Percentiles rank a stretch among this genome's conserved stretches.
phyloP scores from a whole-genome alignment of 148 eudicot genomes.

The Rhododendron mucronatum region DNA sequence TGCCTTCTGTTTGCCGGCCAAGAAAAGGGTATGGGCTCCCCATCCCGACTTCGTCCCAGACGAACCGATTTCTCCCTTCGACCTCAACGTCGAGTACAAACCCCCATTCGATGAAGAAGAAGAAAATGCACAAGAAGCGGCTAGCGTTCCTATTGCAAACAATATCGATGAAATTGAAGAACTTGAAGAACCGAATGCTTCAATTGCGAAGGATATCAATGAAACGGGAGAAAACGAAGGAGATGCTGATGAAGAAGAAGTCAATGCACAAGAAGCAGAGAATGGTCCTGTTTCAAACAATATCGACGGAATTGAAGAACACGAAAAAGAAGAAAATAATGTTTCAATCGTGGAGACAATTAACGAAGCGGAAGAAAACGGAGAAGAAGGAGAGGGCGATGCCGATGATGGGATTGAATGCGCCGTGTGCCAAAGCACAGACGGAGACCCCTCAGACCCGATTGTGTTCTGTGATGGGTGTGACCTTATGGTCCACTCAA shows the following conservation, averaged over 20 bases:
- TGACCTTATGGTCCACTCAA: slow-evolving; percentile 77
- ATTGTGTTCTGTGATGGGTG: slow-evolving; percentile 95
- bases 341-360: neutral
- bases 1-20: slow-evolving; percentile 57
- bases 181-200: slow-evolving; percentile 24
- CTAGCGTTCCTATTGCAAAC: neutral
- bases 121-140: neutral
- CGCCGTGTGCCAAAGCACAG: slow-evolving; percentile 75
- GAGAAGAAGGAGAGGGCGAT: slow-evolving; percentile 22
- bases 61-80: slow-evolving; percentile 20
- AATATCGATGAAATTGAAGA: slow-evolving; percentile 18
- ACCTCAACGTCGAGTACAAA: slow-evolving; percentile 59
- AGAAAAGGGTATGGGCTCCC: slow-evolving; percentile 72
- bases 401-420: slow-evolving; percentile 82
- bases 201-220: neutral
- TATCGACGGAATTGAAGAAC: slow-evolving; percentile 25
- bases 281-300: neutral
- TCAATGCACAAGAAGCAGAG: neutral
- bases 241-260: slow-evolving; percentile 18
- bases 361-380: slow-evolving; percentile 37
- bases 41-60: slow-evolving; percentile 24
- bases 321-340: slow-evolving; percentile 23
- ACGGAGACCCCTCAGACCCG: slow-evolving; percentile 79
- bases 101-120: slow-evolving; percentile 14
- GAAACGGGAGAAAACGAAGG: slow-evolving; percentile 34